Evolutionary conservation across 768 basidiomycete species (phyloP).

Genomic region (Suillus subaureus): DNA sequence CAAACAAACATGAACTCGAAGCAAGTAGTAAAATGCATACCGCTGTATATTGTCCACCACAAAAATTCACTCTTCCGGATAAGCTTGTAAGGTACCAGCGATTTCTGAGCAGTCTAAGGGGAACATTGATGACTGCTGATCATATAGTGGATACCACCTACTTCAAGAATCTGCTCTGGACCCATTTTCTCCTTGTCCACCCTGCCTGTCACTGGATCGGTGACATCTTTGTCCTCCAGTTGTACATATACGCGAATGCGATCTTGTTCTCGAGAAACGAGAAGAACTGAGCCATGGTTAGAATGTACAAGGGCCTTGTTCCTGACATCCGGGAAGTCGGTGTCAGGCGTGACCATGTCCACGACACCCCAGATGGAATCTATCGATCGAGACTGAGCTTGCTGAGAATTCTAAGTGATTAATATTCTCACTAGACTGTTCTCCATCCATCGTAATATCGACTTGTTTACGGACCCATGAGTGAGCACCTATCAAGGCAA

Average conservation of each 20-base stretch:
- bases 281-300: constrained; percentile 48
- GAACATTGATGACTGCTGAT: not conserved
- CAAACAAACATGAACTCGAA: not conserved
- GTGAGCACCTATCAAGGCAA: constrained; percentile 58
- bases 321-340: constrained; percentile 57
- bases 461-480: constrained; percentile 78
- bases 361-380: constrained; percentile 48
- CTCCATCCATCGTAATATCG: constrained; percentile 73
- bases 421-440: constrained; percentile 48
- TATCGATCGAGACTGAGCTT: constrained; percentile 12
- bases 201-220: constrained; percentile 41
- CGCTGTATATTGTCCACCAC: constrained; percentile 57
- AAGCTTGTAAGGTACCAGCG: constrained; percentile 43
- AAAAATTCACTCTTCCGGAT: constrained; percentile 33
- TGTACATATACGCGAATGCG: constrained; percentile 55
- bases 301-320: constrained; percentile 53
- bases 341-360: constrained; percentile 44
- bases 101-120: constrained; percentile 39
- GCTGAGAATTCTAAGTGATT: not conserved
- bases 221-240: constrained; percentile 41
- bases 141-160: constrained; percentile 14
- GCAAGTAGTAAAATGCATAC: constrained; percentile 27
- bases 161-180: constrained; percentile 42
- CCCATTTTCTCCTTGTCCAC: constrained; percentile 42
- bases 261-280: constrained; percentile 53